Percentiles rank a stretch among this genome's conserved stretches.
These are phyloP conservation scores for Polysphondylium violaceum DNA, from an alignment of 78 protist genomes.

Conservation along the genomic window DNA sequence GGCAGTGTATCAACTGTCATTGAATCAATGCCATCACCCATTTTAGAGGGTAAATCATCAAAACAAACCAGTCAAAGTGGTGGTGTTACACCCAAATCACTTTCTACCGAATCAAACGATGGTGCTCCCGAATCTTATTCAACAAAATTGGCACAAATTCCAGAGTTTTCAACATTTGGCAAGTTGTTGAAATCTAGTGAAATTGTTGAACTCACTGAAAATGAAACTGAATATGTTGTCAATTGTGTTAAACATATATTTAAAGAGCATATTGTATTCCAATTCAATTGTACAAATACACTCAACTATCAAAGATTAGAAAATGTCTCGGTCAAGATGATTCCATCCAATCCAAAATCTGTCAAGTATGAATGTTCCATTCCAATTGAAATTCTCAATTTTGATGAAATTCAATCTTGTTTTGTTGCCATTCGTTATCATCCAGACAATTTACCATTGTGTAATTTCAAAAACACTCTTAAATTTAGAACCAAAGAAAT, in stretches of 20 bases:
- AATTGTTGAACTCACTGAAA: slow-evolving; percentile 91
- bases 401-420: slow-evolving; percentile 37
- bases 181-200: slow-evolving; percentile 71
- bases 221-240: slow-evolving; percentile 96
- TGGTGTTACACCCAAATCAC: neutral
- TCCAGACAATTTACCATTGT: slow-evolving; percentile 28
- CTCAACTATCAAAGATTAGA: slow-evolving; percentile 90
- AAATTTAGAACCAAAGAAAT: slow-evolving; percentile 86
- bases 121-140: slow-evolving; percentile 41
- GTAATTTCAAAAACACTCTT: slow-evolving; percentile 67
- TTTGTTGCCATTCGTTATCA: slow-evolving; percentile 52
- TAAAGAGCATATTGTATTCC: slow-evolving; percentile 88
- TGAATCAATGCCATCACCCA: slow-evolving; percentile 36
- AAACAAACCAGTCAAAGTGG: neutral
- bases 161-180: slow-evolving; percentile 90
- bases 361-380: slow-evolving; percentile 16
- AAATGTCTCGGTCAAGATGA: slow-evolving; percentile 84
- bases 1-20: slow-evolving; percentile 31
- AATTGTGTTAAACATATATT: slow-evolving; percentile 91
- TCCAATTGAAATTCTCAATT: slow-evolving; percentile 39
- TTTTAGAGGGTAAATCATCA: slow-evolving; percentile 18
- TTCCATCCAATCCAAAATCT: slow-evolving; percentile 29
- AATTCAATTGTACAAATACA: slow-evolving; percentile 93
- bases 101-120: no score
- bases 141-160: slow-evolving; percentile 65